A percentile compares a stretch with the other conserved stretches of the same genome.
phyloP scores from a whole-genome alignment of 2,329 filamentous ascomycete species.

The Emergomyces pasteurianus region DNA sequence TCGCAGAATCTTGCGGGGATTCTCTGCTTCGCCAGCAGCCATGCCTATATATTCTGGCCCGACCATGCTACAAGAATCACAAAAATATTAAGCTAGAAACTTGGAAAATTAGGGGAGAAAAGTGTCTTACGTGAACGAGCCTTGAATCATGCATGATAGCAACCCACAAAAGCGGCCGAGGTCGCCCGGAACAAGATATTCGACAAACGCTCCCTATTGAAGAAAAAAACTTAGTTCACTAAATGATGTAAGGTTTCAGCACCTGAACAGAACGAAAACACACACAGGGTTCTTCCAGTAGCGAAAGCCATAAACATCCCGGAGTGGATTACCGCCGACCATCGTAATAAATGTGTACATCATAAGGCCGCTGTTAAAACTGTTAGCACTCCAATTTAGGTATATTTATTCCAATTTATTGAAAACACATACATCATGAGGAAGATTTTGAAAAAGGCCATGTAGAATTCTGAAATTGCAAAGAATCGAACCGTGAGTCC shows the following conservation, averaged over 20 bases:
- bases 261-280: not conserved
- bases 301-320: constrained; percentile 58
- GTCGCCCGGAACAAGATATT: constrained; percentile 47
- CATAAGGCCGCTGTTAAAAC: constrained; percentile 11
- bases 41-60: constrained; percentile 52
- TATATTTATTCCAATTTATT: not conserved
- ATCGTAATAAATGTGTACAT: constrained; percentile 59
- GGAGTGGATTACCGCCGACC: constrained; percentile 62
- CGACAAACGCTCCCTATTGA: constrained; percentile 45
- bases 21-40: constrained; percentile 54
- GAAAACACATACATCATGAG: constrained; percentile 14
- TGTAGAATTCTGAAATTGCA: constrained; percentile 37
- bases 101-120: not conserved
- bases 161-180: constrained; percentile 43
- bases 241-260: not conserved
- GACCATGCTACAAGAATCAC: constrained; percentile 31
- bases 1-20: constrained; percentile 55
- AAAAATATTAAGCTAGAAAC: not conserved
- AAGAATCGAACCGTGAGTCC: constrained; percentile 32
- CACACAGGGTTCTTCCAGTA: constrained; percentile 46
- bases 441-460: constrained; percentile 32
- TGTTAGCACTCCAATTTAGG: not conserved
- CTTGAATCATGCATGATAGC: constrained; percentile 60
- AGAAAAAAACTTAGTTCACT: not conserved
- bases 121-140: constrained; percentile 41